phyloP scores from a whole-genome alignment of 2,329 filamentous ascomycete genomes.

The Endoconidiophora laricicola region DNA sequence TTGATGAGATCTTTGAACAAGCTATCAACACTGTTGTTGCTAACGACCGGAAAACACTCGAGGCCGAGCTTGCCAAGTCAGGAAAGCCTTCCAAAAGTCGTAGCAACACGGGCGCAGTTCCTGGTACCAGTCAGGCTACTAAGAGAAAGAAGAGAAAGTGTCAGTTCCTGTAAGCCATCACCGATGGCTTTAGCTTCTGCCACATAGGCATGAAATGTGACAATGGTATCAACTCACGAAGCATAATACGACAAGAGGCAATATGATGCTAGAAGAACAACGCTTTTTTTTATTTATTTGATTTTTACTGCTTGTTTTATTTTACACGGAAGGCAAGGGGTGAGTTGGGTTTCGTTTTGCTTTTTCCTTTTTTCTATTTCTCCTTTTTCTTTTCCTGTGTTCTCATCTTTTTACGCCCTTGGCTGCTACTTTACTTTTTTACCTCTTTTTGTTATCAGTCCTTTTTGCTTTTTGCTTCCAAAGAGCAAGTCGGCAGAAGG shows the following conservation, averaged over 20 bases:
- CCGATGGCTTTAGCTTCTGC: background rate
- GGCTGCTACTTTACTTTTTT: slow-evolving; percentile 5
- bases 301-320: slow-evolving; percentile 5
- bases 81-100: slow-evolving; percentile 21
- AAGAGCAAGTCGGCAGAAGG: too few species aligned
- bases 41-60: slow-evolving; percentile 52
- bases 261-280: background rate
- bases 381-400: background rate
- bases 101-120: slow-evolving; percentile 26
- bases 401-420: too few species aligned
- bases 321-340: slow-evolving; percentile 6
- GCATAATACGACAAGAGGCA: background rate
- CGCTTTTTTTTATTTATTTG: slow-evolving; percentile 18
- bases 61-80: slow-evolving; percentile 28
- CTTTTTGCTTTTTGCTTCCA: too few species aligned
- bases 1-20: slow-evolving; percentile 88
- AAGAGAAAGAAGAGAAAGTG: slow-evolving; percentile 79
- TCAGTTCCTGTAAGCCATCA: slow-evolving; percentile 48
- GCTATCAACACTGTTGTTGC: slow-evolving; percentile 82
- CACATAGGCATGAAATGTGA: too few species aligned
- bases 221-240: slow-evolving; percentile 2
- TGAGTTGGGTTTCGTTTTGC: slow-evolving; percentile 16
- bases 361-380: slow-evolving; percentile 11
- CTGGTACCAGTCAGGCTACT: slow-evolving; percentile 20
- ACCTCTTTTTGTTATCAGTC: background rate